Percentiles rank a stretch among this genome's conserved stretches.
Conservation (phyloP, 2,329 filamentous ascomycete genomes). For the Pseudogymnoascus sp. region DNA sequence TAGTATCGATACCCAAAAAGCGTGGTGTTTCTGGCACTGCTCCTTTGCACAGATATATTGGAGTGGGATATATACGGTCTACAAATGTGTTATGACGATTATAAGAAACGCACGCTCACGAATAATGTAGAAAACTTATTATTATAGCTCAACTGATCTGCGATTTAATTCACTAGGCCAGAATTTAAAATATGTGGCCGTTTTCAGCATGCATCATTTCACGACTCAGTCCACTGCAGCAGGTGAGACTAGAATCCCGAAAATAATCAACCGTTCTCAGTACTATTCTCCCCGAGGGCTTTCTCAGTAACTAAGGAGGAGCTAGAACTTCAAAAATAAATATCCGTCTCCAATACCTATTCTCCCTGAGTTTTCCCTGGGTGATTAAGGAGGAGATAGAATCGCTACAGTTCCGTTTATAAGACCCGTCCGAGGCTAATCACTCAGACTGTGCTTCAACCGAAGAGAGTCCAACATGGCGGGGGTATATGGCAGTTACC, state of each 20-base stretch:
- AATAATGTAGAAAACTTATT: constrained; percentile 8
- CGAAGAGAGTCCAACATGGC: no score
- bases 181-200: background rate
- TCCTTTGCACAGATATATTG: constrained; percentile 2
- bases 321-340: no score
- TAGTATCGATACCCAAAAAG: constrained; percentile 25
- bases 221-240: background rate
- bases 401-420: no score
- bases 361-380: no score
- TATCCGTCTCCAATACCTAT: no score
- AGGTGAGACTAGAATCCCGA: background rate
- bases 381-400: no score
- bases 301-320: no score
- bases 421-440: no score
- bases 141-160: background rate
- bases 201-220: background rate
- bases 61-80: background rate
- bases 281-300: background rate
- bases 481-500: no score
- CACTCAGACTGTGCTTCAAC: no score
- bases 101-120: background rate
- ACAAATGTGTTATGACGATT: constrained; percentile 5
- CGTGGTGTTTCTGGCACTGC: background rate
- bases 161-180: no score
- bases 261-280: background rate